Conservation (phyloP, 2,329 filamentous ascomycete genomes). For the Daldinia sp. region DNA sequence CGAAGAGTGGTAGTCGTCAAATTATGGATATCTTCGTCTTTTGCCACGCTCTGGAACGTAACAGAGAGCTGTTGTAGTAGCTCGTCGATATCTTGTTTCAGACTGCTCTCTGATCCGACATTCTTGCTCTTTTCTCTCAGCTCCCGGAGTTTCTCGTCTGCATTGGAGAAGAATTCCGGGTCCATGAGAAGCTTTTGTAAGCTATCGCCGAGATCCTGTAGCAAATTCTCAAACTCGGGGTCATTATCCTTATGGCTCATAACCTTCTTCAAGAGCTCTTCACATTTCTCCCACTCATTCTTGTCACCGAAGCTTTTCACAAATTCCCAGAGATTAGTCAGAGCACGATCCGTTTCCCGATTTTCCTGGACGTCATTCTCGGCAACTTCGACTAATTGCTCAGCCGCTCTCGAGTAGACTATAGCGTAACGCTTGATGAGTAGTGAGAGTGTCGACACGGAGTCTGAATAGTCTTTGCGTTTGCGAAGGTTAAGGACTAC, state of each 20-base stretch:
- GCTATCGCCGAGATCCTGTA: constrained; percentile 78
- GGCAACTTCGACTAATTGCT: constrained; percentile 73
- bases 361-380: constrained; percentile 81
- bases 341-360: constrained; percentile 77
- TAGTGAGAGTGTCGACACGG: constrained; percentile 80
- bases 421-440: constrained; percentile 83
- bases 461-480: constrained; percentile 85
- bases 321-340: constrained; percentile 84
- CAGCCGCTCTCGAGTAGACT: constrained; percentile 79
- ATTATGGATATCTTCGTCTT: constrained; percentile 78
- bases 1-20: constrained; percentile 75
- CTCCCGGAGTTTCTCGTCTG: constrained; percentile 66
- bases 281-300: constrained; percentile 80
- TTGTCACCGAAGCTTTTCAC: constrained; percentile 82
- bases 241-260: constrained; percentile 80
- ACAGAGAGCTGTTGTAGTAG: constrained; percentile 76
- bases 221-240: constrained; percentile 83
- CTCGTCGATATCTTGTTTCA: constrained; percentile 79
- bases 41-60: constrained; percentile 75
- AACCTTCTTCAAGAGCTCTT: constrained; percentile 75
- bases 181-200: constrained; percentile 86
- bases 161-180: constrained; percentile 85
- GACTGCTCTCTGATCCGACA: constrained; percentile 73
- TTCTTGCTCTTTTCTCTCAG: constrained; percentile 69
- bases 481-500: constrained; percentile 79